Evolutionary conservation across 805 yeast species (phyloP), one percentile per base, ranked within the genome.

Genomic region (Candida hungchunana): DNA sequence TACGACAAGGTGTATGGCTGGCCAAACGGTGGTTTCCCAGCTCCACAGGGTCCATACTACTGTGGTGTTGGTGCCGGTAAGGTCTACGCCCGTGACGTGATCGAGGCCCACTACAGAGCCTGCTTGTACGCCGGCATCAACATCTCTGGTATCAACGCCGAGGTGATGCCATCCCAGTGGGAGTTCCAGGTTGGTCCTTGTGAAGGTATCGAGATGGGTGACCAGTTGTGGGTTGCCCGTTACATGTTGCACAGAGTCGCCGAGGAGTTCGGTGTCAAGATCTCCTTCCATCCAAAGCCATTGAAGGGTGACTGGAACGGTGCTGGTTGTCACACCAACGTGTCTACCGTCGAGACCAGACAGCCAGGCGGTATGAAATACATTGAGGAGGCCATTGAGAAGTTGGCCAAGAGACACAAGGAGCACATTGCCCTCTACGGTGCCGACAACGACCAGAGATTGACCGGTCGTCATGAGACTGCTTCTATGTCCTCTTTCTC

Each of bases 111-210:
- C 74, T 93, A 93, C 83, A 82, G 93, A 66, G 98, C 98, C 45
- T 89, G 97, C 73, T 73, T 90, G 48, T 82, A 85, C 63, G 82
- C 97, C 48, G 97, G 97, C 60, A 65, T 90, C 55, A 71, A 74
- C 61, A 81, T 90, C 51, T 82, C 95, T 36, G 98, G 98, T 73
- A 89, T 93, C 65, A 90, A 93, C 66, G 98, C 97, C 55, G 98
- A 90, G 75, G 98, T 90, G 48, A 93, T 90, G 97, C 98, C 98
- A 43, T 88, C 97, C 43, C 98, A 90, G 76, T 90, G 98, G 98
- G 98, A 90, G 74, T 90, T 85, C 85, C 98, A 90, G 76, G 97
- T 90, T 52, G 98, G 98, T 58, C 97, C 98, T 50, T 87, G 96
- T 67, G 77, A 68, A 49, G 98, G 98, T 60, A 90, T 93, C 63